Evolutionary conservation across 2,329 filamentous ascomycete species (phyloP).

Genomic region (Diplodia intermedia): DNA sequence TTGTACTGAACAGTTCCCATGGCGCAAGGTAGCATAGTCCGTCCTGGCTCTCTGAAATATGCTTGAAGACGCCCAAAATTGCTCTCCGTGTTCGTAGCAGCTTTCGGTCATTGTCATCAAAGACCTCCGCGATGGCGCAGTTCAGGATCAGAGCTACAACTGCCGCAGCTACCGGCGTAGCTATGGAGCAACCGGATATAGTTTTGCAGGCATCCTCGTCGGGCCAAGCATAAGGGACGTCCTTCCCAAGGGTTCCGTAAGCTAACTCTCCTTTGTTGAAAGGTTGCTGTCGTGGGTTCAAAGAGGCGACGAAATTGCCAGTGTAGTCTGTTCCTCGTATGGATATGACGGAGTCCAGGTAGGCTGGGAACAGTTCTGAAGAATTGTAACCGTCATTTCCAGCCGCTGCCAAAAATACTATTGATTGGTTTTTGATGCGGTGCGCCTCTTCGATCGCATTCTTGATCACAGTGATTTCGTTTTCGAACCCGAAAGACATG

Average conservation of each 20-base stretch:
- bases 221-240: neutral
- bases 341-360: neutral
- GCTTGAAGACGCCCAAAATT: neutral
- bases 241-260: neutral
- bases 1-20: neutral
- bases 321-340: neutral
- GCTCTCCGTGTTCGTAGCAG: neutral
- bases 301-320: neutral
- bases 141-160: neutral
- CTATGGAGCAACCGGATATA: neutral
- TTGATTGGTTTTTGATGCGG: neutral
- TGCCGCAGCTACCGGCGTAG: neutral
- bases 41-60: neutral
- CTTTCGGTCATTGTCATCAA: neutral
- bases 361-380: neutral
- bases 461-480: neutral
- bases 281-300: neutral
- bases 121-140: neutral
- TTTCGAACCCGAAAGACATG: neutral
- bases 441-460: neutral
- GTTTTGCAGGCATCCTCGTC: neutral
- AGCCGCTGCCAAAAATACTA: neutral
- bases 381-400: neutral
- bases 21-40: neutral
- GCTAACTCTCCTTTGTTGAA: neutral